phyloP scores from a whole-genome alignment of 2,329 filamentous ascomycete genomes.

The Rhinocladiella similis region DNA sequence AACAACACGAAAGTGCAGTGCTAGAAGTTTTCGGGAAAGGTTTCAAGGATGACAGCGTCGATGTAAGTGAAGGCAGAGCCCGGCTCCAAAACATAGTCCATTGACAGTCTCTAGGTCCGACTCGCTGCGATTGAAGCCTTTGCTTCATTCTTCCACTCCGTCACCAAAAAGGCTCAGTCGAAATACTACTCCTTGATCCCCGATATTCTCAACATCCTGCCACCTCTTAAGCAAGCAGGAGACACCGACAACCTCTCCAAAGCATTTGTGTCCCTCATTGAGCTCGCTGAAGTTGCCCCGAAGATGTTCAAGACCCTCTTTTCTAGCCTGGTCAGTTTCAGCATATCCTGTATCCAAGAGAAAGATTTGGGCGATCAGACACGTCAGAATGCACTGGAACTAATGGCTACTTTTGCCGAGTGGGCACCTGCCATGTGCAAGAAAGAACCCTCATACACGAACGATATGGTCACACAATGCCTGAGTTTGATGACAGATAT shows the following conservation, averaged over 20 bases:
- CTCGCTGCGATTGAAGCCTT: constrained; percentile 96
- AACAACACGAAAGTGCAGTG: constrained; percentile 90
- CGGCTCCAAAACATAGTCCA: constrained; percentile 19
- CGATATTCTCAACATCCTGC: constrained; percentile 90
- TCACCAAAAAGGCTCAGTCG: constrained; percentile 80
- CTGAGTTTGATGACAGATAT: constrained; percentile 98
- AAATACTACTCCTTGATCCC: constrained; percentile 88
- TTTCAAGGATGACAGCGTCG: constrained; percentile 83
- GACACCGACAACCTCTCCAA: constrained; percentile 91
- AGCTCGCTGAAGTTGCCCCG: constrained; percentile 87
- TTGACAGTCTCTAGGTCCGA: constrained; percentile 63
- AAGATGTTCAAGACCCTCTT: constrained; percentile 99
- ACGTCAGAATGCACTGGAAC: constrained; percentile 89
- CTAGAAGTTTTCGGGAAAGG: constrained; percentile 84
- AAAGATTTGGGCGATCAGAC: constrained; percentile 90
- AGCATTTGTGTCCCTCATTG: constrained; percentile 86
- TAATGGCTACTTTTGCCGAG: constrained; percentile 98
- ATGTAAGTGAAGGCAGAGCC: constrained; percentile 48
- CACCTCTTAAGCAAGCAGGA: constrained; percentile 85
- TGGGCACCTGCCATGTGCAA: constrained; percentile 92
- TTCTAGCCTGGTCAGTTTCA: constrained; percentile 87
- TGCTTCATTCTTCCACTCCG: constrained; percentile 88
- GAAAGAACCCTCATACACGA: constrained; percentile 87
- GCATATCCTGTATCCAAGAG: constrained; percentile 89
- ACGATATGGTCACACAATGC: constrained; percentile 98